Evolutionary conservation across 2,329 filamentous ascomycete genomes (phyloP).

Genomic region (Coniella lustricola): DNA sequence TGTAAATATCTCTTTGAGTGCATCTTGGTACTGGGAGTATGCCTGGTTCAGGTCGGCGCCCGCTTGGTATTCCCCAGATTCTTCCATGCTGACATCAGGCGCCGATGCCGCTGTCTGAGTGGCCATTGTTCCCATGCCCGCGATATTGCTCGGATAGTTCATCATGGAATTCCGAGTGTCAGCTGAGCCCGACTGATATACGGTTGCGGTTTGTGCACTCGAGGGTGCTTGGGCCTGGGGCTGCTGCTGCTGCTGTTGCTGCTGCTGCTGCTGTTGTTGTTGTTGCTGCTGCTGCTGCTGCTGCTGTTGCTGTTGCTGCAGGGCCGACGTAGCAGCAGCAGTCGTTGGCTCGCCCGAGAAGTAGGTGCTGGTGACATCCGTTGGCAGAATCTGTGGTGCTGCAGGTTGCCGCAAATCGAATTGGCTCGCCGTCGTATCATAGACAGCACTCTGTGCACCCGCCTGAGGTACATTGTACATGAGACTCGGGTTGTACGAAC

Average conservation of each 20-base stretch:
- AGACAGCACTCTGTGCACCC: slow-evolving; percentile 56
- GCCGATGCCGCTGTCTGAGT: slow-evolving; percentile 32
- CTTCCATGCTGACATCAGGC: slow-evolving; percentile 43
- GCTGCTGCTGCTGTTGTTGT: no score
- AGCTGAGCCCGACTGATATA: slow-evolving; percentile 60
- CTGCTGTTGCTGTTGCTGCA: slow-evolving; percentile 38
- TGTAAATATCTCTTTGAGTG: slow-evolving; percentile 62
- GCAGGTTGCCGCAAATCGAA: slow-evolving; percentile 71
- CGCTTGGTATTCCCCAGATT: slow-evolving; percentile 48
- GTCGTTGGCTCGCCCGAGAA: slow-evolving; percentile 62
- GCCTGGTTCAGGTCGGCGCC: slow-evolving; percentile 57
- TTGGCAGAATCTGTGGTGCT: slow-evolving; percentile 67
- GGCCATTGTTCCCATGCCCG: slow-evolving; percentile 38
- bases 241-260: no score
- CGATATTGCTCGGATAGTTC: slow-evolving; percentile 43
- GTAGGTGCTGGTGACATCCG: slow-evolving; percentile 63
- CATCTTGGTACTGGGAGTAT: slow-evolving; percentile 58
- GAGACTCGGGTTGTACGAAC: slow-evolving; percentile 57
- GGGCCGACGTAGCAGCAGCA: slow-evolving; percentile 47
- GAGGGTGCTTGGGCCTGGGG: no score
- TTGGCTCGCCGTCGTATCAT: slow-evolving; percentile 63
- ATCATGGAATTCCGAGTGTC: slow-evolving; percentile 47
- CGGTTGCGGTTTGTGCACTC: slow-evolving; percentile 43
- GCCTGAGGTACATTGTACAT: slow-evolving; percentile 73
- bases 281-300: no score